Evolutionary conservation across 805 yeast genomes (phyloP).

Genomic region (Cyberlindnera sargentensis): DNA sequence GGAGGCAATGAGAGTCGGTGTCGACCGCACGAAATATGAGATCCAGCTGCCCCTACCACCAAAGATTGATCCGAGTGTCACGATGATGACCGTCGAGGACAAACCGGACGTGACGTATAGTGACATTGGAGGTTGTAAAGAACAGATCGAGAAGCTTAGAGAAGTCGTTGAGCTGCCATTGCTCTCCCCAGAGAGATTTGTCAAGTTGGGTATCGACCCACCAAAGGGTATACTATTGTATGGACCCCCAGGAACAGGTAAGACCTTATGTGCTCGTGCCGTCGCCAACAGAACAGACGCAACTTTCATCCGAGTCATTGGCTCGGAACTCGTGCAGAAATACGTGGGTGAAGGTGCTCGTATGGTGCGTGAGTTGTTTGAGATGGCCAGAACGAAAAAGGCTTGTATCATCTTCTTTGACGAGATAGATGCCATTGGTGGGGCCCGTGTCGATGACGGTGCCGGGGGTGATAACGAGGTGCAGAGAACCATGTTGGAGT

Average conservation of each 20-base stretch:
- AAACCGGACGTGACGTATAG: constrained; percentile 98
- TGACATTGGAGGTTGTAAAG: constrained; percentile 98
- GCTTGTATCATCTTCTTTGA: constrained; percentile 98
- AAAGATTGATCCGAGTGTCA: constrained; percentile 93
- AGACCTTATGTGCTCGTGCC: constrained; percentile 96
- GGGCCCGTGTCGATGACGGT: constrained; percentile 99
- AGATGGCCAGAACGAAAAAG: constrained; percentile 97
- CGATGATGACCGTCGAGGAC: constrained; percentile 99
- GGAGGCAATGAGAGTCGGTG: constrained; percentile 99
- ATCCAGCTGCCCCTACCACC: constrained; percentile 98
- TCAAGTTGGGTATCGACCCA: constrained; percentile 95
- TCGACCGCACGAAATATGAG: constrained; percentile 93
- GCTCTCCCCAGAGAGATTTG: constrained; percentile 94
- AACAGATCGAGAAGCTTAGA: constrained; percentile 92
- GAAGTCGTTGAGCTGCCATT: constrained; percentile 95
- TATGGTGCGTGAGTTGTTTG: constrained; percentile 97
- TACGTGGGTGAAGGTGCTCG: constrained; percentile 99
- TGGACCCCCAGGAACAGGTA: constrained; percentile 99
- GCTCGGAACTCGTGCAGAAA: constrained; percentile 96
- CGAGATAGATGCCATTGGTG: constrained; percentile 98
- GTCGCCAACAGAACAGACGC: constrained; percentile 99
- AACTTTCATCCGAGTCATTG: constrained; percentile 95
- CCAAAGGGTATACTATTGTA: constrained; percentile 95
- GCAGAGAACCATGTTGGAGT: constrained; percentile 97
- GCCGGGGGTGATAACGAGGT: constrained; percentile 99